Base-by-base conservation (phyloP, 192 early-diverging fungal genomes). In the Pilobolus umbonatus region DNA sequence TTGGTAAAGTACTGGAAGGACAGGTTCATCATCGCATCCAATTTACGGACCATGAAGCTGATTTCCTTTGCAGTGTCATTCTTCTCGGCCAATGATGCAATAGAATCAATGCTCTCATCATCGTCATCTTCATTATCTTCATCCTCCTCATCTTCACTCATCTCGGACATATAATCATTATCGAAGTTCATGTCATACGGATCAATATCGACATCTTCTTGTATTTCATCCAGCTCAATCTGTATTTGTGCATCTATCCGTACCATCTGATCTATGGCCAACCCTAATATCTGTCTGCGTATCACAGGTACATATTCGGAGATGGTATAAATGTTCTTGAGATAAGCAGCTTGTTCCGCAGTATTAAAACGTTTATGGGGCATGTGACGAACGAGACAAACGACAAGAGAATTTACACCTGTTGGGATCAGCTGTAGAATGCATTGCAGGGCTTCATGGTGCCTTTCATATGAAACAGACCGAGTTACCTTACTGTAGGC, bases 231-330 rank as follows among this genome's bases (percentile, higher is more conserved):
- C 29, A 96, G 56, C 49, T 92, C 93, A 2, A 87, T 80, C 62
- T 98, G 95, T 54, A 98, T 91, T 59, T 94, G 94, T 12, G 87
- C 95, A 67, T 98, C 96, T 39, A 98, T 85, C 54, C 94, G 86
- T 6, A 95, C 80, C 5, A 92, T 75, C n/a, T 84, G 75, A 38
- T 96, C 92, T 22, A 98, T 69, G 2, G 90, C 75, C 17, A 96
- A 70, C 19, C 75, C 69, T 22, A 95, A 74, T 19, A 96, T 67
- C 50, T 89, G 82, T 42, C 78, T 71, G 28, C 86, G 72, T 22
- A 97, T 65, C 0, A 82, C 79, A 0, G 81, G 81, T 5, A 87
- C 85, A 64, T 98, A 98, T 8, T 88, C 84, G 0, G 89, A 50
- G 9, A 94, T 72, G 30, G 78, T 64, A 26, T 97, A 65, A 24